Conservation (phyloP, 2,329 filamentous ascomycete species). For the Cucurbitaria berberidis region DNA sequence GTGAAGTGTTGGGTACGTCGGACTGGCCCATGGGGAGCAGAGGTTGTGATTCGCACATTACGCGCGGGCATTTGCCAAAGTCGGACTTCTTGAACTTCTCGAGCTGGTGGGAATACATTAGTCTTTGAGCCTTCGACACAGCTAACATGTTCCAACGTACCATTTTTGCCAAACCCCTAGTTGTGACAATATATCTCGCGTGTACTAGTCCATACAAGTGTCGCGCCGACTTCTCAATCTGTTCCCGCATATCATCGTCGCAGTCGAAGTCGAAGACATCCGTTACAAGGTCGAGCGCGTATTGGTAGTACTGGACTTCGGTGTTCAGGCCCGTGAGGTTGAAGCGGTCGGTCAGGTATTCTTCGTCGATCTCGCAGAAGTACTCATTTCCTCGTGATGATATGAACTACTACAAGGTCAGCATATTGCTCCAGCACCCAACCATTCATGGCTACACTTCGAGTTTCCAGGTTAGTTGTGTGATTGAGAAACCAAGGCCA, state of each 20-base stretch:
- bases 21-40: conserved; percentile 94
- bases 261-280: conserved; percentile 99
- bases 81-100: conserved; percentile 99
- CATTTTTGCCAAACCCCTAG: conserved; percentile 93
- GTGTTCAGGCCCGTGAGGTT: conserved; percentile 97
- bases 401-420: conserved; percentile 73
- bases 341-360: conserved; percentile 97
- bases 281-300: conserved; percentile 95
- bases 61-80: conserved; percentile 96
- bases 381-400: conserved; percentile 98
- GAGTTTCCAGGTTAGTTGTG: neutral
- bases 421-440: neutral
- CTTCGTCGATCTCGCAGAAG: conserved; percentile 99
- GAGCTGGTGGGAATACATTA: conserved; percentile 64
- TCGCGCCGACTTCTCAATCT: conserved; percentile 94
- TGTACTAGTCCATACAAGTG: conserved; percentile 97
- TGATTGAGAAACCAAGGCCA: neutral
- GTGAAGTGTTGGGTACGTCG: conserved; percentile 83
- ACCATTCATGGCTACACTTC: conserved; percentile 5
- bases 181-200: conserved; percentile 95
- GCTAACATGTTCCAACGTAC: conserved; percentile 57
- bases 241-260: conserved; percentile 97
- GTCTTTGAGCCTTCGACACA: neutral
- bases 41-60: conserved; percentile 91
- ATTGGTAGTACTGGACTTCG: conserved; percentile 98